These are phyloP conservation scores for Lachnellula occidentalis DNA, from an alignment of 2,329 filamentous ascomycete genomes.

Conservation along the genomic window DNA sequence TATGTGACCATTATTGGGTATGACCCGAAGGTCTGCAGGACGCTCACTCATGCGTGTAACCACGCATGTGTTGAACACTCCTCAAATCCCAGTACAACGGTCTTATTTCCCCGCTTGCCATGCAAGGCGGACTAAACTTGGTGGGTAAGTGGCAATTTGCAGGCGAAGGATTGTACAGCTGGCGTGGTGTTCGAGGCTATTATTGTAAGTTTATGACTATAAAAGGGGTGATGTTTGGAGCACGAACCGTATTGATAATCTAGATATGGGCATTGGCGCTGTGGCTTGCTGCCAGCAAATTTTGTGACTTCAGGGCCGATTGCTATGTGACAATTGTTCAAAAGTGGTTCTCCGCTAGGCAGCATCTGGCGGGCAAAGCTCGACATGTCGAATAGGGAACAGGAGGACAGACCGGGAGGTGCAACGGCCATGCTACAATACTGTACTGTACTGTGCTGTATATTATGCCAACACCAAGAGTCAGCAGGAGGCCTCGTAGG, in stretches of 20 bases:
- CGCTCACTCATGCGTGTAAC: background rate
- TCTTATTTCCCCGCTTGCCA: background rate
- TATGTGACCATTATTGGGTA: background rate
- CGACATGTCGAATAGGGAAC: too few relatives aligned
- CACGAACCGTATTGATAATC: background rate
- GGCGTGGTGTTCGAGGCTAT: background rate
- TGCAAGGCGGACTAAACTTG: background rate
- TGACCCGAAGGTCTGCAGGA: background rate
- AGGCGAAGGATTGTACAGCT: background rate
- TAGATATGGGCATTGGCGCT: background rate
- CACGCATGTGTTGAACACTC: background rate
- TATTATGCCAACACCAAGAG: too few relatives aligned
- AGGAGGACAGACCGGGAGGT: too few relatives aligned
- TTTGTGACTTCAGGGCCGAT: background rate
- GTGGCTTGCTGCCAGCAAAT: background rate
- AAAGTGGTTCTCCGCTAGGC: background rate
- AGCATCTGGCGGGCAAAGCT: background rate
- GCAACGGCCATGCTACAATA: too few relatives aligned
- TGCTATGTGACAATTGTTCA: background rate
- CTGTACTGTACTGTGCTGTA: too few relatives aligned
- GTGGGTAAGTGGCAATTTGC: background rate
- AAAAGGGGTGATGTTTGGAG: background rate
- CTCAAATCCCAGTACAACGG: constrained; percentile 1
- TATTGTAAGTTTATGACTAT: background rate
- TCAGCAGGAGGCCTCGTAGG: too few relatives aligned